Base-by-base conservation (phyloP, 352 stramenopile genomes). In the Phytophthora boehmeriae region DNA sequence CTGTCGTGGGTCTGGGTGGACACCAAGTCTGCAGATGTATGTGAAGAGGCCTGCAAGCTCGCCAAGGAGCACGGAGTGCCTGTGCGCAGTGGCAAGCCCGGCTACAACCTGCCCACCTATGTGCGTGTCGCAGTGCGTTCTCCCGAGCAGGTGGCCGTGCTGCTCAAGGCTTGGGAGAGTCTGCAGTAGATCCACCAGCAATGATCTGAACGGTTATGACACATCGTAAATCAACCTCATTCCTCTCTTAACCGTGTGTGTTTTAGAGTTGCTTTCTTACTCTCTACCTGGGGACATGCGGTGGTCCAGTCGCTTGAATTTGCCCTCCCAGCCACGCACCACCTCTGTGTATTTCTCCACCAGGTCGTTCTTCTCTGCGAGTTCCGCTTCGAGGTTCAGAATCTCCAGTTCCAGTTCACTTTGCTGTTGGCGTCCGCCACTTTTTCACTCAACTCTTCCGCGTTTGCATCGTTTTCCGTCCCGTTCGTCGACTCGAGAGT, bases 1-100 rank as follows among this genome's bases (percentile, higher is more conserved):
- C 60, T 97, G 46, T 96, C 86, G 17, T 97, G 89, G 89, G 76
- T 97, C 59, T 97, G 89, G 89, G 63, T 97, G 42, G 83, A 97
- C 66, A 96, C 88, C 43, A 88, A 92, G 70, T 86, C 75, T 25
- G 76, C 61, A 8, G 66, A 59, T 9, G 74, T 75, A 48, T 75
- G 66, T 23, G 75, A 87, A 60, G 62, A 81, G 27, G 85, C 86
- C 53, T 90, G 89, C 36, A 59, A 60, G 46, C 72, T 93, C 44
- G 85, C 89, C 49, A 95, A 94, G 71, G 65, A 86, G 52, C 84
- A 91, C 60, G 89, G 89, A 36, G 87, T 96, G 20, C 89, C 89
- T 11, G 83, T 97, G 55, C 88, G 89, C 60, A 93, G 82, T 41
- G 89, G 88, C 42, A 90, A 89, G 53, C 89, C 89, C 4, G 89